A percentile compares a stretch with the other conserved stretches of the same genome.
Conservation (phyloP, 768 basidiomycete species). For the Podaxis pistillaris region DNA sequence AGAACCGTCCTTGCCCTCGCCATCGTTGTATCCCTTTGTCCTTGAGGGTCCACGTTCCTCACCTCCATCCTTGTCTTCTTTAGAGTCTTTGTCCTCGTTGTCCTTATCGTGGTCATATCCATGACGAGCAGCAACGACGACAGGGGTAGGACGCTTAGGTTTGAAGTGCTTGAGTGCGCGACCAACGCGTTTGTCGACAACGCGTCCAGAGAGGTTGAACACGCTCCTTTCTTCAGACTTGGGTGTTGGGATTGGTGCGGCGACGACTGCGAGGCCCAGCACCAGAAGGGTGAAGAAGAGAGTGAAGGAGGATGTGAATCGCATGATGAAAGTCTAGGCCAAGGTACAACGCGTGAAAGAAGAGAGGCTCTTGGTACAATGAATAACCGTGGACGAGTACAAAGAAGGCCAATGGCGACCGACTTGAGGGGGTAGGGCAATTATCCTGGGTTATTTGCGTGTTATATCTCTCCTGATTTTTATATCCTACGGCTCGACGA, state of each 20-base stretch:
- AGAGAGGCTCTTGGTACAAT: not conserved
- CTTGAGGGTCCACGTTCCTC: not conserved
- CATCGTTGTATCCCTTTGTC: not conserved
- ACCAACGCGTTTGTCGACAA: not conserved
- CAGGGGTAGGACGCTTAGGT: not conserved
- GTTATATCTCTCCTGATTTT: not conserved
- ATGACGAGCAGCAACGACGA: not conserved
- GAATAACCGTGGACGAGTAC: not conserved
- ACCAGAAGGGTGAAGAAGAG: conserved; percentile 19
- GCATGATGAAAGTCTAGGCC: not conserved
- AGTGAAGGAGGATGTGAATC: conserved; percentile 13
- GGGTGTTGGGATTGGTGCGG: conserved; percentile 8
- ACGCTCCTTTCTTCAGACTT: not conserved
- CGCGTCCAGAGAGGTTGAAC: conserved; percentile 6
- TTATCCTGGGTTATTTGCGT: not conserved
- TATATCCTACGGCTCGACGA: not conserved
- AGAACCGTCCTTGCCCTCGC: not conserved
- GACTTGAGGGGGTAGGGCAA: not conserved
- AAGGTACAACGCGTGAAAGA: conserved; percentile 7
- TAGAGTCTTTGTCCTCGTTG: not conserved
- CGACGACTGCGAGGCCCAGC: conserved; percentile 11
- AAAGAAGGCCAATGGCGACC: not conserved
- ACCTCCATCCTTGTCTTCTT: not conserved
- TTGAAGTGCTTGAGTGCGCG: conserved; percentile 10
- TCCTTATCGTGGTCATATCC: not conserved